Base-by-base conservation (phyloP, 2,329 filamentous ascomycete species). In the Verticillium isaacii region DNA sequence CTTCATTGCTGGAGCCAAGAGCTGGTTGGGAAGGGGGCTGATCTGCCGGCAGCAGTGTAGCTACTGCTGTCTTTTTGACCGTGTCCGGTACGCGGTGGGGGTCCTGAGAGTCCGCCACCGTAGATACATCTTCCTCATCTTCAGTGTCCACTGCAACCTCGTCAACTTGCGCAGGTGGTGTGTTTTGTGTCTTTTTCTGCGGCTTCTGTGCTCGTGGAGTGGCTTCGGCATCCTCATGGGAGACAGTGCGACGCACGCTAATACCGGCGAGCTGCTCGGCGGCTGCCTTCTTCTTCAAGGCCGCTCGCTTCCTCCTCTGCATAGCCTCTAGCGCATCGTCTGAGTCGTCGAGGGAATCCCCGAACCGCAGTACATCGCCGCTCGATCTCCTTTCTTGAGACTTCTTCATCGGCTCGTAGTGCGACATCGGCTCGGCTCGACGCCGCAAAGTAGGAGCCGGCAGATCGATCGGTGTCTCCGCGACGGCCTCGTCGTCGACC, bases 341-440 rank as follows among this genome's bases (percentile, higher is more conserved):
- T 2, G 73, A 72, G 32, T 78, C 75, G 14, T 74, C 73, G 1
- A 73, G 73, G 0, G 68, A 69, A 3, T 69, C 70, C 66, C n/a
- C 73, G 66, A 0, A 62, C 39, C 12, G 41, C 8, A 36, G 12
- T 2, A 23, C 57, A 3, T 69, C 72, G 2, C 69, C 68, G 19
- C 63, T 66, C 1, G 64, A 63, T 56, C 75, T 75, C 36, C 78
- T 72, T 65, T 80, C 75, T 57, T 82, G 80, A 0, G 80, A 82
- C 57, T 77, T 72, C 54, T 73, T 72, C 77, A 81, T 78, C 1
- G 77, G 75, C 63, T 80, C 79, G 61, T 82, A 83, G 23, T 76
- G 72, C 4, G 70, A 70, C 54, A 77, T 72, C 0, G 78, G 79
- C n/a, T 70, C 70, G 0, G 64, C 67, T 1, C 56, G 29, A 17